These are phyloP conservation scores for Suillus lakei DNA, from an alignment of 768 basidiomycete genomes.

Conservation along the genomic window DNA sequence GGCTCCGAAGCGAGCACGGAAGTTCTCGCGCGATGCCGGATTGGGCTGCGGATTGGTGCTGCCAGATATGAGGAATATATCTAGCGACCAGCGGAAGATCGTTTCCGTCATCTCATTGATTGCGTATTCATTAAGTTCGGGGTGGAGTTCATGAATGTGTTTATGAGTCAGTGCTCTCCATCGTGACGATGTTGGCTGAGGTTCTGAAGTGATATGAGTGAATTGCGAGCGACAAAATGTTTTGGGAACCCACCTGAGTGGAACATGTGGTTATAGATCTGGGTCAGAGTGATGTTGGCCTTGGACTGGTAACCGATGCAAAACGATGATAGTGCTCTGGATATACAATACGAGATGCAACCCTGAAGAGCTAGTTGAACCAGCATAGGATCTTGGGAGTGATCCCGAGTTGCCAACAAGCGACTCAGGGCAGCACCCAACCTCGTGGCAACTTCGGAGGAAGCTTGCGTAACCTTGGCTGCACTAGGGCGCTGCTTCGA, in stretches of 20 bases:
- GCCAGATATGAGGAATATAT: constrained; percentile 69
- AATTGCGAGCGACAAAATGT: constrained; percentile 8
- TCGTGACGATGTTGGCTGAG: constrained; percentile 77
- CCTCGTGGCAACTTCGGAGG: constrained; percentile 64
- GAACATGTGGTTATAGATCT: constrained; percentile 64
- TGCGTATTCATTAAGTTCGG: constrained; percentile 66
- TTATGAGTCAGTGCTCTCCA: constrained; percentile 78
- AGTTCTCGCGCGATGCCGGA: constrained; percentile 41
- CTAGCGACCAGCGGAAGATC: constrained; percentile 72
- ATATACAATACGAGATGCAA: constrained; percentile 67
- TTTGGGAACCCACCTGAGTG: constrained; percentile 46
- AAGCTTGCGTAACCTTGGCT: constrained; percentile 51
- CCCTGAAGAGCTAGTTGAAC: constrained; percentile 80
- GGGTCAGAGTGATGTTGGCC: constrained; percentile 65
- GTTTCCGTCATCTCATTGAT: constrained; percentile 75
- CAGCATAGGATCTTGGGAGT: constrained; percentile 75
- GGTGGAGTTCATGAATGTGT: constrained; percentile 70
- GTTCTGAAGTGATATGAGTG: constrained; percentile 48
- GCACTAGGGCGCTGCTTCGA: constrained; percentile 44
- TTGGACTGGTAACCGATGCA: constrained; percentile 77
- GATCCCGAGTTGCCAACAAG: constrained; percentile 65
- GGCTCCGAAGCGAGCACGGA: constrained; percentile 56
- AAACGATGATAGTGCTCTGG: constrained; percentile 70
- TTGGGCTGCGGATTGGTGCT: constrained; percentile 48
- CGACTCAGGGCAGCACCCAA: constrained; percentile 66